These are phyloP conservation scores for Fusarium sp. DNA, from an alignment of 2,329 filamentous ascomycete genomes.

Conservation along the genomic window DNA sequence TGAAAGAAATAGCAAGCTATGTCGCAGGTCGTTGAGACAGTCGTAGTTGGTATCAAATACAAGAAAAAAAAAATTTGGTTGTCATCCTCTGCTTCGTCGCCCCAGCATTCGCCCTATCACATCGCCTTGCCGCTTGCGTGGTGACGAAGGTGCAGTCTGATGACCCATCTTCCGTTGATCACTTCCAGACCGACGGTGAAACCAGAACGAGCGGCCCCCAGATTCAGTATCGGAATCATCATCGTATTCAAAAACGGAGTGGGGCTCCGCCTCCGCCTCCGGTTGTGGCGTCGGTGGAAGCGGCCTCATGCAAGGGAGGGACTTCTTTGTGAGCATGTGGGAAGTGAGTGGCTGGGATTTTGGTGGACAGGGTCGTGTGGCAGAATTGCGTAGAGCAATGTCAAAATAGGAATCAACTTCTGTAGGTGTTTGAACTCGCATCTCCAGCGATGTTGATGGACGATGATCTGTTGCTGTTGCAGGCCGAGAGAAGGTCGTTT, in stretches of 20 bases:
- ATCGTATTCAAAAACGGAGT: constrained; percentile 67
- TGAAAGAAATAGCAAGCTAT: constrained; percentile 20
- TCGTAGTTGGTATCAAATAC: constrained; percentile 43
- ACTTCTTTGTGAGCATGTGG: constrained; percentile 49
- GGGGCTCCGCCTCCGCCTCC: constrained; percentile 38
- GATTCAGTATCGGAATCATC: constrained; percentile 62
- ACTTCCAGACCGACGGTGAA: constrained; percentile 59
- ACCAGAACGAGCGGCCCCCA: constrained; percentile 58
- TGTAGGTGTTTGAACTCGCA: constrained; percentile 16
- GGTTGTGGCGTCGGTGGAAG: constrained; percentile 46
- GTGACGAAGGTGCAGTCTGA: constrained; percentile 46
- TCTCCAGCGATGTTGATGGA: constrained; percentile 34
- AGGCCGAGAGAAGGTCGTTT: constrained; percentile 31
- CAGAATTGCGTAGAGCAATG: constrained; percentile 44
- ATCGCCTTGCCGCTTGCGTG: constrained; percentile 54
- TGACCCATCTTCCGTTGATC: constrained; percentile 45
- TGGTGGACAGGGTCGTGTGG: constrained; percentile 42
- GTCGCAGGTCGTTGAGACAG: constrained; percentile 42
- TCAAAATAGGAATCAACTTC: constrained; percentile 39
- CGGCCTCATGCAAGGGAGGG: constrained; percentile 47
- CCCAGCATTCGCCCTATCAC: constrained; percentile 59
- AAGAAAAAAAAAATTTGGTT: constrained; percentile 17
- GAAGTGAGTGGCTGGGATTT: constrained; percentile 36
- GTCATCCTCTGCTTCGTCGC: constrained; percentile 50
- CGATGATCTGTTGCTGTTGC: constrained; percentile 36